Evolutionary conservation across 2,329 filamentous ascomycete species (phyloP).

Genomic region (Trichoderma guizhouense): DNA sequence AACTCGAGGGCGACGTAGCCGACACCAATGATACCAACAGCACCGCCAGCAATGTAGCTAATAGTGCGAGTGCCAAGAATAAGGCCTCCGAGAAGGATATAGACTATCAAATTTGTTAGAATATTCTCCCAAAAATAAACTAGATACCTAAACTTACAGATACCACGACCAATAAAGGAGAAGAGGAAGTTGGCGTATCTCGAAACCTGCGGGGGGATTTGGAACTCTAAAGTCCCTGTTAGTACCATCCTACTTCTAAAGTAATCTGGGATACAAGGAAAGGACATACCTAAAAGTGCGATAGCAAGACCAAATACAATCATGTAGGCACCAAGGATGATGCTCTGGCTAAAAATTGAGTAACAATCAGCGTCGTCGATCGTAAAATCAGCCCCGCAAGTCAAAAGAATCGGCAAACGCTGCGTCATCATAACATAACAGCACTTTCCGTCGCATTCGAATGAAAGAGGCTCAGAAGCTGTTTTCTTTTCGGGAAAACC

Average conservation of each 20-base stretch:
- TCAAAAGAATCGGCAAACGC: not conserved
- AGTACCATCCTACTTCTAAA: not conserved
- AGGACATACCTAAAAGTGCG: constrained; percentile 57
- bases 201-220: constrained; percentile 87
- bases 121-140: not conserved
- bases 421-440: not conserved
- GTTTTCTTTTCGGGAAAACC: constrained; percentile 31
- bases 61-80: constrained; percentile 66
- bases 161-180: constrained; percentile 90
- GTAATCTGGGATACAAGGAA: not conserved
- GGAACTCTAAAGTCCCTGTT: constrained; percentile 62
- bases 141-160: constrained; percentile 64
- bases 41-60: constrained; percentile 71
- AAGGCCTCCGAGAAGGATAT: constrained; percentile 90
- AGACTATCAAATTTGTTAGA: constrained; percentile 58
- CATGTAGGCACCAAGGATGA: constrained; percentile 82
- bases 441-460: not conserved
- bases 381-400: not conserved
- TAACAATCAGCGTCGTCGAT: not conserved
- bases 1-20: constrained; percentile 75
- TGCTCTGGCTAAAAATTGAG: constrained; percentile 31
- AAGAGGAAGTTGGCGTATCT: constrained; percentile 97
- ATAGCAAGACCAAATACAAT: constrained; percentile 84
- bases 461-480: not conserved
- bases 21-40: constrained; percentile 75